Base-by-base conservation (phyloP, 2,329 filamentous ascomycete genomes). In the Ophiocordyceps australis region DNA sequence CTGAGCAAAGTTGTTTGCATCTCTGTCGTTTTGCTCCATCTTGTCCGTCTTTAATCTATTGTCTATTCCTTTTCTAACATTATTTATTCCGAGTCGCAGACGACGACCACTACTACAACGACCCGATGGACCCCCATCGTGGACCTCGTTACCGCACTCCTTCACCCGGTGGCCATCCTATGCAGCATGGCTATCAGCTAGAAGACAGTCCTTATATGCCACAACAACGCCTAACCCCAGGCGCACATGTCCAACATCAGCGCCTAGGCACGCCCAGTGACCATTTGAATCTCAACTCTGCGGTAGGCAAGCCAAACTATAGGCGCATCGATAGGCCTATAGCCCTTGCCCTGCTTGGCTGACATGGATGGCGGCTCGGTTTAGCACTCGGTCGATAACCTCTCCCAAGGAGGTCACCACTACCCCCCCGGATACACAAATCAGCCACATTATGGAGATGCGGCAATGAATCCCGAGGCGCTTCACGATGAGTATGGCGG, bases 391-490 rank as follows among this genome's bases (percentile, higher is more conserved):
- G 45, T 64, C 7, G 61, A 62, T 27, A 59, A 58, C 36, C 36
- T 69, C 12, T 53, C 52, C 27, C 57, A 58, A 17, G 54, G 49
- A 27, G 49, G 54, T 17, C 52, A 50, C 29, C 50, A 51, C 11
- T 6, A 17, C 13, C 26, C 17, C 17, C 17, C 7, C 7, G 17
- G 17, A 7, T n/a, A 27, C 12, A 3, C 19, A 5, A 17, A 20
- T 9, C 17, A 25, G 28, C 48, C 49, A 23, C 49, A 59, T 32
- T 64, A 68, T 22, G 60, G 61, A 30, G 77, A 83, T 29, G 85
- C 89, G 47, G 60, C 72, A 4, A 54, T 93, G 32, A 73, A 82
- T 41, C 83, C 86, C 8, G 74, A 91, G 46, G 89, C 45, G 81
- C 93, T 49, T 68, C 71, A 78, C 48, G 80, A 74, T 38, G 71